Evolutionary conservation across 2,329 filamentous ascomycete species (phyloP).

Genomic region (Ophiostoma ulmi): DNA sequence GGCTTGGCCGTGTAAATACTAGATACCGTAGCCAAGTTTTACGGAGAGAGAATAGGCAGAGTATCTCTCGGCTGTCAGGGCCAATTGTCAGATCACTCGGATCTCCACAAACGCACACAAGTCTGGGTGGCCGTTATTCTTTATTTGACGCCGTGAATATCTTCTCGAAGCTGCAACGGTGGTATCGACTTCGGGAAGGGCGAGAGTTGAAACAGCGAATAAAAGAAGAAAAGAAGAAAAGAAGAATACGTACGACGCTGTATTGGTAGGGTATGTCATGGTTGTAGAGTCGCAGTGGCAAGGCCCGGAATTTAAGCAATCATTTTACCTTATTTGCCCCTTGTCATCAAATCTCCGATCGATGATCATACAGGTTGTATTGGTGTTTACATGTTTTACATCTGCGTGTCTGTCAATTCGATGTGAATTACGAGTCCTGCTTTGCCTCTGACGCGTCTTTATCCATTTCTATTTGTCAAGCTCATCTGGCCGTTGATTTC

Average conservation of each 20-base stretch:
- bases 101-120: neutral
- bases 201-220: neutral
- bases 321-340: neutral
- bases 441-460: neutral
- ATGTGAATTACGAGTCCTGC: neutral
- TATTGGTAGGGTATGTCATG: neutral
- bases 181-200: neutral
- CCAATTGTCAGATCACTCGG: neutral
- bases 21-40: neutral
- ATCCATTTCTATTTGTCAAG: neutral
- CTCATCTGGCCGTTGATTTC: neutral
- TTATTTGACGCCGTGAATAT: neutral
- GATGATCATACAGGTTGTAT: neutral
- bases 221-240: too few relatives aligned
- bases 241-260: neutral
- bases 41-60: neutral
- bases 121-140: neutral
- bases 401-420: neutral
- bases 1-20: neutral
- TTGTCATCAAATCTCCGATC: neutral
- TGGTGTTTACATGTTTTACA: neutral
- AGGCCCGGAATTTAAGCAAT: neutral
- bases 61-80: too few relatives aligned
- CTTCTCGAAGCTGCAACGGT: constrained; percentile 1
- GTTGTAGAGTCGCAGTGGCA: neutral